phyloP scores from a whole-genome alignment of 176 grass and related monocot genomes.

The Hyparrhenia diplandra region DNA sequence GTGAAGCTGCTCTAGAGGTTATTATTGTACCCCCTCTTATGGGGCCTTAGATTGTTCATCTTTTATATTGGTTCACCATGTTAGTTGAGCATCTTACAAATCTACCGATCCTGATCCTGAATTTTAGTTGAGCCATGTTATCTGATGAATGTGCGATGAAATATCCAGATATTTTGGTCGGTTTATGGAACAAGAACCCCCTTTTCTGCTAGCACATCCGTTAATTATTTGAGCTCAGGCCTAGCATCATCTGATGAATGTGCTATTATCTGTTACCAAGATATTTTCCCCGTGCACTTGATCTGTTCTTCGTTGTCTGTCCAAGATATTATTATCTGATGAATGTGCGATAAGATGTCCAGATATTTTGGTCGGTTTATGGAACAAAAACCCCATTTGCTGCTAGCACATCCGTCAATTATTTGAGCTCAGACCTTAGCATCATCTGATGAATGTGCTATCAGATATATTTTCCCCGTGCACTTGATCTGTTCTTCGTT shows the following conservation, averaged over 20 bases:
- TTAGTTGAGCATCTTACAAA: constrained; percentile 25
- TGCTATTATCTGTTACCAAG: neutral
- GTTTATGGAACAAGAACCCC: too few relatives aligned
- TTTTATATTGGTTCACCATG: constrained; percentile 29
- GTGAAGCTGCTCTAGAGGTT: neutral
- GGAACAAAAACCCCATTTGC: too few relatives aligned
- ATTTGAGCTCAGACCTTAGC: too few relatives aligned
- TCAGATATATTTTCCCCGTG: too few relatives aligned
- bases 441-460: too few relatives aligned
- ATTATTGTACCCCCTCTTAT: constrained; percentile 18
- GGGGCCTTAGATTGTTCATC: constrained; percentile 42
- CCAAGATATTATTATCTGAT: too few relatives aligned
- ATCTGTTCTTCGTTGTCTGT: neutral
- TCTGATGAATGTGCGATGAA: neutral
- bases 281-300: neutral
- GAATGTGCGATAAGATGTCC: too few relatives aligned
- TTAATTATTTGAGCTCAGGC: neutral
- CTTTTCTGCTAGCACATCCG: neutral
- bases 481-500: too few relatives aligned
- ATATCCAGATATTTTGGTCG: too few relatives aligned
- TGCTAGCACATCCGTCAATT: too few relatives aligned
- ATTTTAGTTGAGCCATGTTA: too few relatives aligned
- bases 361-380: too few relatives aligned
- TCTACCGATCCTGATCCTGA: constrained; percentile 3
- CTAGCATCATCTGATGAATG: neutral